phyloP scores from a whole-genome alignment of 2,329 filamentous ascomycete genomes.

The Alternaria viburni region DNA sequence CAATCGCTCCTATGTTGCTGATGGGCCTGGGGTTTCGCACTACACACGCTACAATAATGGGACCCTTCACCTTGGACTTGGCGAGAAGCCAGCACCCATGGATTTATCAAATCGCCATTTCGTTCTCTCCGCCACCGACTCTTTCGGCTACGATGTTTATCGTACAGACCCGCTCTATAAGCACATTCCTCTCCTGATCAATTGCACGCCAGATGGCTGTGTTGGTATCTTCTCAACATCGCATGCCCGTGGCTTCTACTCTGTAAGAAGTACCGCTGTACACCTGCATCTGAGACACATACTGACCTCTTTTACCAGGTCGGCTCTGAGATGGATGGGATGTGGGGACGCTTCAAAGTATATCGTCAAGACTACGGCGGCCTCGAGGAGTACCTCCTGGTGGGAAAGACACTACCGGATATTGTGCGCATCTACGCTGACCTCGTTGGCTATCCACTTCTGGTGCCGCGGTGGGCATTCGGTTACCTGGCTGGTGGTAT shows the following conservation, averaged over 20 bases:
- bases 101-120: conserved; percentile 72
- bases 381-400: conserved; percentile 72
- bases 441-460: conserved; percentile 70
- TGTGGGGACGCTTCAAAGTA: conserved; percentile 78
- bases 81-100: conserved; percentile 76
- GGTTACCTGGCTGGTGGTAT: conserved; percentile 74
- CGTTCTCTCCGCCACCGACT: conserved; percentile 71
- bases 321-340: conserved; percentile 75
- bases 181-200: conserved; percentile 75
- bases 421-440: conserved; percentile 71
- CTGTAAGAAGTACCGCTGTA: conserved; percentile 47
- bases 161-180: conserved; percentile 77
- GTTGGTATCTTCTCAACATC: conserved; percentile 72
- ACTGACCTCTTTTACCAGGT: neutral
- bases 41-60: conserved; percentile 68
- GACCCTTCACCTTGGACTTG: conserved; percentile 72
- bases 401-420: conserved; percentile 70
- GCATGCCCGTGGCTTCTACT: conserved; percentile 68
- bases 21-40: conserved; percentile 67
- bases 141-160: conserved; percentile 75
- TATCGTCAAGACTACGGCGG: conserved; percentile 76
- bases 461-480: conserved; percentile 74
- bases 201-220: conserved; percentile 67
- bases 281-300: neutral
- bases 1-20: conserved; percentile 69